These are phyloP conservation scores for Aureobasidium sp. DNA, from an alignment of 2,329 filamentous ascomycete species.

Conservation along the genomic window DNA sequence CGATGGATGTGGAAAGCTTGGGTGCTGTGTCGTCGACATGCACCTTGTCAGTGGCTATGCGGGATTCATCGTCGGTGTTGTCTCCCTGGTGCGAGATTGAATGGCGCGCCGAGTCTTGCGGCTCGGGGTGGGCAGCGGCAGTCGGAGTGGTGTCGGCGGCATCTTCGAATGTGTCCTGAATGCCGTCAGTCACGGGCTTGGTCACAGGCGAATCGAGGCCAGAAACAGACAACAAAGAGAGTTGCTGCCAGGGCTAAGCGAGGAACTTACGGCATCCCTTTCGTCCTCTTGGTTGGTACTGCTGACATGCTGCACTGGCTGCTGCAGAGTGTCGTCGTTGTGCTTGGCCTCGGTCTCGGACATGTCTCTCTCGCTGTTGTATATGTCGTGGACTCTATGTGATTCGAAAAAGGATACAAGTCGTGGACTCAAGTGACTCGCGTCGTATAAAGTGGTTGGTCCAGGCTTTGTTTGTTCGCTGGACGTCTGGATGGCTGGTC, in stretches of 20 bases:
- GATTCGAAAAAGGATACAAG: not conserved
- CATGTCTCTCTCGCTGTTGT: not conserved
- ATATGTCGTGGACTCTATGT: not conserved
- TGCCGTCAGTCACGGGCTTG: not conserved
- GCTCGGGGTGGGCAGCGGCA: conserved; percentile 17
- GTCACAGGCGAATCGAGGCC: not conserved
- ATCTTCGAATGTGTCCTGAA: conserved; percentile 74
- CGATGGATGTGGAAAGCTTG: not conserved
- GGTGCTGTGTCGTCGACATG: not conserved
- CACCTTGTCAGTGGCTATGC: not conserved
- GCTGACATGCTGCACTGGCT: not conserved
- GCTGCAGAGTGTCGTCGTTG: conserved; percentile 2
- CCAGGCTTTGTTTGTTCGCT: conserved; percentile 10
- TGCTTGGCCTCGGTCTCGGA: not conserved
- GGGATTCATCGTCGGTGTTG: conserved; percentile 19
- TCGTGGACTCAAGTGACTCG: not conserved
- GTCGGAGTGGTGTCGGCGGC: conserved; percentile 50
- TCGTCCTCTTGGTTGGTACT: not conserved
- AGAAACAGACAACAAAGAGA: conserved; percentile 4
- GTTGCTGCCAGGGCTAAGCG: not conserved
- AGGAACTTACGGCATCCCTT: conserved; percentile 13
- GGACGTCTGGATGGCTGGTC: not conserved
- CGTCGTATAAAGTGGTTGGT: conserved; percentile 6
- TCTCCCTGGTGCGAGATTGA: conserved; percentile 20
- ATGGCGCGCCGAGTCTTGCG: conserved; percentile 17